Base-by-base conservation (phyloP, 2,329 filamentous ascomycete species). In the Penicillium sp. region DNA sequence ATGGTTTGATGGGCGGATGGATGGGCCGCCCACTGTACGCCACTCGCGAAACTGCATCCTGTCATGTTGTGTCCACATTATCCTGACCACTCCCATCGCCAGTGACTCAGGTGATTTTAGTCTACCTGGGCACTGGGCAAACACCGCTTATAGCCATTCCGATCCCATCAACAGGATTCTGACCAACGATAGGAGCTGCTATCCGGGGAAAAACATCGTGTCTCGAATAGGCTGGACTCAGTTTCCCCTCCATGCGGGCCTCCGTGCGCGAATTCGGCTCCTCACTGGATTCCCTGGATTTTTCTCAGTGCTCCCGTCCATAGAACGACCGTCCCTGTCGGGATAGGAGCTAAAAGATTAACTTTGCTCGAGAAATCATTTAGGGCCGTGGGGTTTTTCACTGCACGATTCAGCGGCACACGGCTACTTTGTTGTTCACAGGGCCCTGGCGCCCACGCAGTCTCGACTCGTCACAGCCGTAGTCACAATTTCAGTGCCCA, bases 401-500 rank as follows among this genome's bases (percentile, higher is more conserved):
- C 45, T 60, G 62, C 64, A 62, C 63, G 42, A 64, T 59, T 45
- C 53, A 50, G 47, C 33, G 37, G 58, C 44, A 56, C 58, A 44
- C 19, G 49, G 49, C 40, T 55, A 1, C 12, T 49, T 35, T 28
- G 28, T 60, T 61, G 56, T 56, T 61, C 58, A 65, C 63, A 66
- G 60, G 61, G 61, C 55, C 62, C 30, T 62, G 58, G 55, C 59
- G 53, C 58, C 33, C 51, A 56, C 24, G 56, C 53, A 62, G 55
- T 64, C 59, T 67, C 58, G 63, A 69, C 62, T 69, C 64, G 49
- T 70, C 65, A 69, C 67, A 70, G 66, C 53, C 44, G 50, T 59
- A 62, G 57, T 70, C 60, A 65, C 62, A 62, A 57, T 59, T 56
- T 65, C 44, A 45, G 59, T 33, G 53, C 58, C 72, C 73, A 76